These are phyloP conservation scores for Senna tora DNA, from an alignment of 306 rosid genomes.

Conservation along the genomic window DNA sequence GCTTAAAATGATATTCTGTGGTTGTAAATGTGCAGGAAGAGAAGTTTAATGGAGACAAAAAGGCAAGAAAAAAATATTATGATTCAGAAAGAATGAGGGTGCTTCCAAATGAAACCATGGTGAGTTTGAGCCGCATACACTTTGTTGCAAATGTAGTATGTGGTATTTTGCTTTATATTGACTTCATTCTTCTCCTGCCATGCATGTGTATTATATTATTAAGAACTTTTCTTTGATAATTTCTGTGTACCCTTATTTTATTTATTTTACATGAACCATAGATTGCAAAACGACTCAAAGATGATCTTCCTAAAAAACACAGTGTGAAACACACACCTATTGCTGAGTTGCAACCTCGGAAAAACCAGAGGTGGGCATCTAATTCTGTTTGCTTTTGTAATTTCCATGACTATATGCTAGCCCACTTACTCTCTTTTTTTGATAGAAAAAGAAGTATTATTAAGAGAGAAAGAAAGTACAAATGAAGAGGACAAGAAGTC, in stretches of 20 bases:
- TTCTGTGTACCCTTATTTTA: constrained; percentile 25
- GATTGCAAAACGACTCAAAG: constrained; percentile 64
- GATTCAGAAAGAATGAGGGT: constrained; percentile 54
- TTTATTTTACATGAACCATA: constrained; percentile 32
- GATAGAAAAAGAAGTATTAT: no score
- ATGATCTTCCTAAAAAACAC: constrained; percentile 51
- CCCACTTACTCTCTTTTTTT: constrained; percentile 5
- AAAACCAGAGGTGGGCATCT: constrained; percentile 61
- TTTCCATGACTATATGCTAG: constrained; percentile 10
- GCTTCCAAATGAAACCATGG: constrained; percentile 63
- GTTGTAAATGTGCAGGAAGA: constrained; percentile 55
- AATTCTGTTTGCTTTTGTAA: constrained; percentile 4
- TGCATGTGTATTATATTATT: neutral
- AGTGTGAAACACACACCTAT: constrained; percentile 46
- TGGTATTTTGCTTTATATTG: constrained; percentile 34
- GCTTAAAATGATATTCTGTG: constrained; percentile 32
- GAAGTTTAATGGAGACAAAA: constrained; percentile 53
- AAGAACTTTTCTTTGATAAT: constrained; percentile 22
- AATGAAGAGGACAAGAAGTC: no score
- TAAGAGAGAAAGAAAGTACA: no score
- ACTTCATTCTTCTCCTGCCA: constrained; percentile 9
- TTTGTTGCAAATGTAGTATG: constrained; percentile 1
- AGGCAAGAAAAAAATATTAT: constrained; percentile 45
- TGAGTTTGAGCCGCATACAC: constrained; percentile 53
- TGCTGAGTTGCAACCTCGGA: constrained; percentile 54